Percentiles rank a stretch among this genome's conserved stretches.
Evolutionary conservation across 371 early-diverging fungal species (phyloP).

Genomic region (Encephalitozoon intestinalis): DNA sequence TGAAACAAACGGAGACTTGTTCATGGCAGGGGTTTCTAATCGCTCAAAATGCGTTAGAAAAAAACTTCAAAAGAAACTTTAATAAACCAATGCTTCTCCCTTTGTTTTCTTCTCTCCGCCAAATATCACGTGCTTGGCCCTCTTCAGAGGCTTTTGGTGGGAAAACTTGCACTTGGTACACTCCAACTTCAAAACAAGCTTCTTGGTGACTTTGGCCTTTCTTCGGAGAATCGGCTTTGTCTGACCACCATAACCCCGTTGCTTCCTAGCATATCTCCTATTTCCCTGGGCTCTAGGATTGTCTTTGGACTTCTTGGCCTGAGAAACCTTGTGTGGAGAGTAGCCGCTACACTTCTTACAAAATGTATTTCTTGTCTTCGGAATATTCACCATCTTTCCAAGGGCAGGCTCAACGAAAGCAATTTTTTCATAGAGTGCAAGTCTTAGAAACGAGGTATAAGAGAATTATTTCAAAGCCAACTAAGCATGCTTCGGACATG

Average conservation of each 20-base stretch:
- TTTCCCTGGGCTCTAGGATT: conserved; percentile 87
- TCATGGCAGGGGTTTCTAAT: conserved; percentile 4
- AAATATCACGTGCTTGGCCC: conserved; percentile 98
- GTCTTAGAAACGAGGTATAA: neutral
- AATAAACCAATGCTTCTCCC: conserved; percentile 60
- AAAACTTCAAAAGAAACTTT: conserved; percentile 36
- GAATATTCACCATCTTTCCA: conserved; percentile 74
- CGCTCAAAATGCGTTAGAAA: neutral
- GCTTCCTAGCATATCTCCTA: conserved; percentile 72
- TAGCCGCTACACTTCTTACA: conserved; percentile 94
- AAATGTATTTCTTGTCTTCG: conserved; percentile 88
- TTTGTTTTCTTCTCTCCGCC: conserved; percentile 91
- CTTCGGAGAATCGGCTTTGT: conserved; percentile 83
- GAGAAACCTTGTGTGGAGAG: conserved; percentile 92
- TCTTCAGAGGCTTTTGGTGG: conserved; percentile 80
- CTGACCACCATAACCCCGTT: conserved; percentile 89
- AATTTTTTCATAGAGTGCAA: neutral
- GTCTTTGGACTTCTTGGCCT: conserved; percentile 96
- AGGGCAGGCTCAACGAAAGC: neutral
- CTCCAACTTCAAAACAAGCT: conserved; percentile 91
- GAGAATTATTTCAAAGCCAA: neutral
- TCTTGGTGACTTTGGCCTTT: conserved; percentile 74
- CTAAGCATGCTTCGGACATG: neutral
- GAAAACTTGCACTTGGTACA: conserved; percentile 93
- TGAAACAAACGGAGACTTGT: neutral